A percentile compares a stretch with the other conserved stretches of the same genome.
Conservation (phyloP, 192 early-diverging fungal genomes). For the Coemansia aciculifera region DNA sequence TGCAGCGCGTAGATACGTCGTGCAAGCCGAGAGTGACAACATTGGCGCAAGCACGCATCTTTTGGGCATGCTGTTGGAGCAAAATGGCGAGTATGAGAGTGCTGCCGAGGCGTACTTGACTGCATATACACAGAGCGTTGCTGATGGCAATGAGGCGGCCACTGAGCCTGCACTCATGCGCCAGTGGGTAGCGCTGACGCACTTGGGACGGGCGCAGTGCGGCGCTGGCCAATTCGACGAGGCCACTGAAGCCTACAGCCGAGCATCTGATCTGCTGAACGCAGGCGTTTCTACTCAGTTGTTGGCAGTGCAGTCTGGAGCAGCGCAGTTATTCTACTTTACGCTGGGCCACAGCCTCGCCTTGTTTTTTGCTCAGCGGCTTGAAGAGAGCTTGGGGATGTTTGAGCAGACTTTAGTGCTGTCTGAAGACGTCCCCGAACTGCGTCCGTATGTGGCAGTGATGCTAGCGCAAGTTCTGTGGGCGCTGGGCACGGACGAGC, state of each 20-base stretch:
- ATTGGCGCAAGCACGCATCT: conserved; percentile 42
- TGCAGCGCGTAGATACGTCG: conserved; percentile 37
- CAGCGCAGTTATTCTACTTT: conserved; percentile 17
- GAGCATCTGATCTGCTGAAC: conserved; percentile 18
- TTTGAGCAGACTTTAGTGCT: conserved; percentile 73
- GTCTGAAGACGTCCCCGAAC: conserved; percentile 41
- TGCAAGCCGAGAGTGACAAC: conserved; percentile 21
- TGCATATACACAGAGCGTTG: conserved; percentile 33
- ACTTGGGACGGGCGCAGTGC: conserved; percentile 72
- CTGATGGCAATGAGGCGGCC: conserved; percentile 7
- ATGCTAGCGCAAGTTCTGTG: conserved; percentile 86
- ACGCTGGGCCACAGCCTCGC: conserved; percentile 70
- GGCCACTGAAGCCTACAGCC: conserved; percentile 59
- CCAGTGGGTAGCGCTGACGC: conserved; percentile 57
- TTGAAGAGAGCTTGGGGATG: conserved; percentile 66
- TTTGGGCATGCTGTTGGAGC: conserved; percentile 75
- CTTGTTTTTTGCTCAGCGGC: conserved; percentile 68
- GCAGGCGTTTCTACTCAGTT: neutral
- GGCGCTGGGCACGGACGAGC: conserved; percentile 79
- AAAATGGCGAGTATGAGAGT: conserved; percentile 63
- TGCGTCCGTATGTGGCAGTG: conserved; percentile 68
- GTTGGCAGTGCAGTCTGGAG: conserved; percentile 15
- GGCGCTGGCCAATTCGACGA: conserved; percentile 60
- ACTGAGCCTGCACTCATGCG: conserved; percentile 18
- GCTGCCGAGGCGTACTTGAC: conserved; percentile 67